phyloP scores from a whole-genome alignment of 768 basidiomycete genomes.

The Dentipellis sp. region DNA sequence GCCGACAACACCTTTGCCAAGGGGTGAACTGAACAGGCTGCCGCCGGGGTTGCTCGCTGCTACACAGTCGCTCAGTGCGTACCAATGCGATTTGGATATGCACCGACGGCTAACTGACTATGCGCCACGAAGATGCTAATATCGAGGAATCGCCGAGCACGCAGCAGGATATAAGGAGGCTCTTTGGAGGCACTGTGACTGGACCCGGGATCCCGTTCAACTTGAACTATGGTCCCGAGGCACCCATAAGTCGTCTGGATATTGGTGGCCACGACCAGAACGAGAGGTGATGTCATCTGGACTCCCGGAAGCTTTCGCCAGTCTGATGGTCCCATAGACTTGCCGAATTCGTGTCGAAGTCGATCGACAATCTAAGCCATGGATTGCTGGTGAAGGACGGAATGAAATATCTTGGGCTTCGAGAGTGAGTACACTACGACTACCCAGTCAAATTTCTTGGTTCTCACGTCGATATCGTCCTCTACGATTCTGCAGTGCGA shows the following conservation, averaged over 20 bases:
- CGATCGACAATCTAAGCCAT: conserved; percentile 49
- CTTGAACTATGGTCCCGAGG: conserved; percentile 42
- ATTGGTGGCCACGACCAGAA: conserved; percentile 51
- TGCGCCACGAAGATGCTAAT: too few species aligned
- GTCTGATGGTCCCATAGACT: conserved; percentile 28
- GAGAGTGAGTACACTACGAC: conserved; percentile 30
- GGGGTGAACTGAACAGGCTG: background rate
- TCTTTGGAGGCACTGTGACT: background rate
- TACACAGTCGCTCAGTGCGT: background rate
- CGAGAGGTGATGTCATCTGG: conserved; percentile 26
- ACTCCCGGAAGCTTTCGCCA: background rate
- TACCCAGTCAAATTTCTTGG: too few species aligned
- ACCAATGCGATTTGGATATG: too few species aligned
- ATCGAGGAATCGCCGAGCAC: background rate
- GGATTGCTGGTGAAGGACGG: conserved; percentile 43
- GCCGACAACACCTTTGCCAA: background rate
- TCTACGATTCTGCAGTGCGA: conserved; percentile 30
- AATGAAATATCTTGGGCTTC: conserved; percentile 41
- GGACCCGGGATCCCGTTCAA: conserved; percentile 23
- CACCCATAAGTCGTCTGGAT: conserved; percentile 41
- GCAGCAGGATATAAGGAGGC: background rate
- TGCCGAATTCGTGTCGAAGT: conserved; percentile 51
- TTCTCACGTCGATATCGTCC: background rate
- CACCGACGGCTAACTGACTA: too few species aligned
- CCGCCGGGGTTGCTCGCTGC: background rate